Percentiles rank a stretch among this genome's conserved stretches.
These are phyloP conservation scores for Apiospora aurea DNA, from an alignment of 2,329 filamentous ascomycete species.

Conservation along the genomic window DNA sequence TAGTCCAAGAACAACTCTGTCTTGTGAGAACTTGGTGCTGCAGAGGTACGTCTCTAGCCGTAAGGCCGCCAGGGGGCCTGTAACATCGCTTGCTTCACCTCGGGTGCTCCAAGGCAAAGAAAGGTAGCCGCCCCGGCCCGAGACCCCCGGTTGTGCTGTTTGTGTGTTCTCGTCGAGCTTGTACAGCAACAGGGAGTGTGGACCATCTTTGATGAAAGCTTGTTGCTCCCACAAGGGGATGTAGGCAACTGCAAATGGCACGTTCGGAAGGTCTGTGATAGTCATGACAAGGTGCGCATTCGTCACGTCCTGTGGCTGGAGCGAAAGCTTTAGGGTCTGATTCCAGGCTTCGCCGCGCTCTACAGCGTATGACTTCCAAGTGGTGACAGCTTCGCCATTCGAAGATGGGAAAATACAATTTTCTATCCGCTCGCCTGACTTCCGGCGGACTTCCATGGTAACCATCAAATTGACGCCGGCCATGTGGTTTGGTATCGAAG, in stretches of 20 bases:
- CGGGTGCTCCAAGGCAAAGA: slow-evolving; percentile 80
- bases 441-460: slow-evolving; percentile 84
- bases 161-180: slow-evolving; percentile 91
- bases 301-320: slow-evolving; percentile 81
- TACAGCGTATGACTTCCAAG: slow-evolving; percentile 85
- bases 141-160: slow-evolving; percentile 63
- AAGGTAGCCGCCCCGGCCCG: slow-evolving; percentile 86
- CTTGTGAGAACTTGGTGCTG: slow-evolving; percentile 94
- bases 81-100: slow-evolving; percentile 75
- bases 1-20: slow-evolving; percentile 82
- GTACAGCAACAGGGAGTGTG: slow-evolving; percentile 83
- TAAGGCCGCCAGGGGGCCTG: slow-evolving; percentile 81
- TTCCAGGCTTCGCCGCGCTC: slow-evolving; percentile 86
- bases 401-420: slow-evolving; percentile 88
- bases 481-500: slow-evolving; percentile 67
- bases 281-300: slow-evolving; percentile 89
- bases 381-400: slow-evolving; percentile 78
- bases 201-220: slow-evolving; percentile 87
- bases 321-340: slow-evolving; percentile 82
- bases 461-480: slow-evolving; percentile 82
- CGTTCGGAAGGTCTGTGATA: slow-evolving; percentile 82
- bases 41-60: slow-evolving; percentile 85
- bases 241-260: slow-evolving; percentile 90
- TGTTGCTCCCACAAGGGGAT: slow-evolving; percentile 93
- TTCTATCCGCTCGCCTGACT: slow-evolving; percentile 82